phyloP scores from a whole-genome alignment of 2,329 filamentous ascomycete genomes.

The Zelopaecilomyces penicillatus region DNA sequence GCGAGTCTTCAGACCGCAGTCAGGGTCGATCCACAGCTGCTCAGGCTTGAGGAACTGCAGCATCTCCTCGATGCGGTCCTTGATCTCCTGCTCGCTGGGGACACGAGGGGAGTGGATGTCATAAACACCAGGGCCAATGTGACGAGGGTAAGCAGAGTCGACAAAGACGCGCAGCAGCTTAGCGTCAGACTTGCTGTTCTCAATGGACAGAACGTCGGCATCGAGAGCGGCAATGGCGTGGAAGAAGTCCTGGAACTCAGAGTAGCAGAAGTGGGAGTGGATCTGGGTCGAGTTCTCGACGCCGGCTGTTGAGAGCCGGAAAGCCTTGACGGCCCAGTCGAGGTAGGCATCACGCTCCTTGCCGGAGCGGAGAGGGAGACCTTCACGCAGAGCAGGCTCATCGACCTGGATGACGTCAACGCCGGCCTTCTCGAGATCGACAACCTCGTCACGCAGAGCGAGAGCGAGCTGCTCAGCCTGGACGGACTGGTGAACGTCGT shows the following conservation, averaged over 20 bases:
- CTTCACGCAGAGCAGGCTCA: constrained; percentile 97
- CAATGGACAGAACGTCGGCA: constrained; percentile 95
- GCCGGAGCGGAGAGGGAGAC: constrained; percentile 90
- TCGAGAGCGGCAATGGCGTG: constrained; percentile 97
- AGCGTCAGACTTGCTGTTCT: constrained; percentile 99
- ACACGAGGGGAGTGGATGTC: constrained; percentile 99
- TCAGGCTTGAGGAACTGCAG: constrained; percentile 92
- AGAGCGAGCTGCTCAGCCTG: constrained; percentile 98
- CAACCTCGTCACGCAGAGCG: constrained; percentile 94
- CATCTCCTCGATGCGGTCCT: constrained; percentile 97
- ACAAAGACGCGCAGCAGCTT: constrained; percentile 99
- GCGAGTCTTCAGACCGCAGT: constrained; percentile 98
- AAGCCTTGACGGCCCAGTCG: constrained; percentile 93
- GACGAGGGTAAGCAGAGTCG: constrained; percentile 91
- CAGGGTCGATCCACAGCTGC: constrained; percentile 99
- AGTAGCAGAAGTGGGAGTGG: constrained; percentile 99
- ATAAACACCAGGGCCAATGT: constrained; percentile 99
- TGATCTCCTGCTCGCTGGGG: constrained; percentile 95
- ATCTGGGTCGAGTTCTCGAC: constrained; percentile 96
- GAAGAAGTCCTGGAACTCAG: constrained; percentile 99
- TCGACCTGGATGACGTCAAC: constrained; percentile 98
- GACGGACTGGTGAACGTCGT: constrained; percentile 97
- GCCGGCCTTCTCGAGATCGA: constrained; percentile 95
- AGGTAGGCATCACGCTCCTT: constrained; percentile 96
- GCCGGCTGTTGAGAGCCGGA: constrained; percentile 90